phyloP scores from a whole-genome alignment of 2,329 filamentous ascomycete species.

The Ophiognomonia clavigignenti-juglandacearum region DNA sequence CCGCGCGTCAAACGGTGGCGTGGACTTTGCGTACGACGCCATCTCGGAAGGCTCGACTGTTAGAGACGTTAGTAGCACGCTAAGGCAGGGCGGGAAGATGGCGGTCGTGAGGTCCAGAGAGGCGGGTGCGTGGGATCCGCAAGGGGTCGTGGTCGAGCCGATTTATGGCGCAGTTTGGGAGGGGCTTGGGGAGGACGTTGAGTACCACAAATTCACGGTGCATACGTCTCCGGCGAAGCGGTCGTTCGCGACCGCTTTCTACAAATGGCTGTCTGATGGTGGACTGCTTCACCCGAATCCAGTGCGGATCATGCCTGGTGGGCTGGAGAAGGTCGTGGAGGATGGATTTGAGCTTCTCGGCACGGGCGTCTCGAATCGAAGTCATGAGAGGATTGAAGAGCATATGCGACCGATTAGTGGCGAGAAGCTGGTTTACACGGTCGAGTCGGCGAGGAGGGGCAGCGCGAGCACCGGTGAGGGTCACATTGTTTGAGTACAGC shows the following conservation, averaged over 20 bases:
- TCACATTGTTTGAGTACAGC: neutral
- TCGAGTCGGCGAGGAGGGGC: constrained; percentile 6
- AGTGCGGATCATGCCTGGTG: constrained; percentile 27
- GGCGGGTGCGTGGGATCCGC: constrained; percentile 24
- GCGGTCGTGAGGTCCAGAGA: constrained; percentile 26
- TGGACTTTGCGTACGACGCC: constrained; percentile 33
- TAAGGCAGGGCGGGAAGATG: constrained; percentile 23
- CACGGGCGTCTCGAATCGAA: constrained; percentile 21
- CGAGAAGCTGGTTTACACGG: constrained; percentile 33
- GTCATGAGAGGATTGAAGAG: constrained; percentile 19
- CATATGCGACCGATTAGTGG: constrained; percentile 34
- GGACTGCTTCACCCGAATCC: constrained; percentile 25
- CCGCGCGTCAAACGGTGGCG: constrained; percentile 21
- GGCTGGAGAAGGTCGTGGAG: constrained; percentile 21
- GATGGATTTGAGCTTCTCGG: constrained; percentile 27
- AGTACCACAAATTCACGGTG: constrained; percentile 29
- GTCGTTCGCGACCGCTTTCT: constrained; percentile 30
- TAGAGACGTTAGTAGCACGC: constrained; percentile 21
- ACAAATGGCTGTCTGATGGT: constrained; percentile 26
- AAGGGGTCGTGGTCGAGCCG: constrained; percentile 26
- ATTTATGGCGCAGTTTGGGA: constrained; percentile 38
- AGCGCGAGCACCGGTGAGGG: constrained; percentile 10
- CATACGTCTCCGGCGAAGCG: constrained; percentile 22
- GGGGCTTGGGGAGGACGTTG: constrained; percentile 33
- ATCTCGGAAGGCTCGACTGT: constrained; percentile 36